Conservation (phyloP, 768 basidiomycete species). For the Termitomyces eurrhizus region DNA sequence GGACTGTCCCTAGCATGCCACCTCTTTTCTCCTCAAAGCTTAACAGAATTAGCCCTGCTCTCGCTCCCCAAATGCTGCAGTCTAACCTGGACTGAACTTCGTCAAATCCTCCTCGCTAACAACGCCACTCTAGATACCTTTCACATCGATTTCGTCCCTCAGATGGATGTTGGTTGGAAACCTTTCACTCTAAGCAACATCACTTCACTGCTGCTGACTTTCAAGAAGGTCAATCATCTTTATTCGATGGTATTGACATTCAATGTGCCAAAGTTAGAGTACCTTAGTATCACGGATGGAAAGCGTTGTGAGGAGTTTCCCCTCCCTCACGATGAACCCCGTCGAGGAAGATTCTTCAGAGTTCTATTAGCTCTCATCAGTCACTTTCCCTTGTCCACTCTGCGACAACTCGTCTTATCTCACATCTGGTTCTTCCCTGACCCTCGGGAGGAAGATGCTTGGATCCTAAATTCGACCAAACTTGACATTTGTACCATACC, state of each 20-base stretch:
- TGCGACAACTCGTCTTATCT: constrained; percentile 3
- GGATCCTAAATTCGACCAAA: neutral
- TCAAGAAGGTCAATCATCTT: neutral
- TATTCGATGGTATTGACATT: constrained; percentile 2
- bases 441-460: neutral
- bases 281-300: constrained; percentile 4
- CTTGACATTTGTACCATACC: neutral
- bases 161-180: neutral
- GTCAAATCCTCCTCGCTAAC: neutral
- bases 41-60: neutral
- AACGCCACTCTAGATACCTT: neutral
- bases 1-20: neutral
- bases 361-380: constrained; percentile 2
- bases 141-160: constrained; percentile 3
- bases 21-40: neutral
- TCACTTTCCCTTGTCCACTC: constrained; percentile 1
- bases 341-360: neutral
- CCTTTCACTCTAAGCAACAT: neutral
- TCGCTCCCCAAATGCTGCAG: neutral
- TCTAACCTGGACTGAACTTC: neutral
- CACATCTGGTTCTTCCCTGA: constrained; percentile 7
- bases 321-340: neutral
- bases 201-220: constrained; percentile 3
- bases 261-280: constrained; percentile 4
- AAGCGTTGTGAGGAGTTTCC: neutral